phyloP scores from a whole-genome alignment of 805 yeast genomes.

The Barnettozyma pratensis region DNA sequence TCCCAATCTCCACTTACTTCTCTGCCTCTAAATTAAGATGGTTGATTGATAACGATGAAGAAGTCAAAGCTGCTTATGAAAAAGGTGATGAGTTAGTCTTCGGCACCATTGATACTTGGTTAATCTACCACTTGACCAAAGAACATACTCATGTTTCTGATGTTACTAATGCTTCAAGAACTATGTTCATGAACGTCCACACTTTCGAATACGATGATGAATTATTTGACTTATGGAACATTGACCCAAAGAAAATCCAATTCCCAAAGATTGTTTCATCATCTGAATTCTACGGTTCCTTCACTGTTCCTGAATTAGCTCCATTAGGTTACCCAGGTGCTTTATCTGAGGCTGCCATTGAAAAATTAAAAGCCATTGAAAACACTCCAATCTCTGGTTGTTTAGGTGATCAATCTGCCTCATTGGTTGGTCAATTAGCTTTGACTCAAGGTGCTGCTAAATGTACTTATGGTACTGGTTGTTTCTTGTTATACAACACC shows the following conservation, averaged over 20 bases:
- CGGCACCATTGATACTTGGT: conserved; percentile 95
- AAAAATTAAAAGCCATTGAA: conserved; percentile 42
- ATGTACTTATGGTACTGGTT: conserved; percentile 96
- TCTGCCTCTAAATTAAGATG: conserved; percentile 87
- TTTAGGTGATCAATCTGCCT: conserved; percentile 91
- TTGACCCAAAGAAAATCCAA: conserved; percentile 58
- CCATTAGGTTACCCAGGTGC: conserved; percentile 45
- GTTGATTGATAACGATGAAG: conserved; percentile 76
- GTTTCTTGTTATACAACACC: conserved; percentile 84
- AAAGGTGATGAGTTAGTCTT: conserved; percentile 77
- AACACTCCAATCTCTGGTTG: conserved; percentile 82
- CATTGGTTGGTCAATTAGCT: conserved; percentile 89
- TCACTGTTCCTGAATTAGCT: conserved; percentile 54
- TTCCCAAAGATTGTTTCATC: conserved; percentile 78
- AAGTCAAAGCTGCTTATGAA: conserved; percentile 62
- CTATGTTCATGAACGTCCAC: conserved; percentile 81
- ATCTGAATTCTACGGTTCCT: conserved; percentile 72
- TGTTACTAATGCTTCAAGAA: conserved; percentile 87
- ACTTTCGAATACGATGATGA: conserved; percentile 71
- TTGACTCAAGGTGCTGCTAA: conserved; percentile 81
- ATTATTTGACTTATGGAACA: conserved; percentile 72
- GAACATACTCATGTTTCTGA: conserved; percentile 74
- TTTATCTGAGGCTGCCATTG: conserved; percentile 47
- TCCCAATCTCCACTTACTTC: conserved; percentile 87
- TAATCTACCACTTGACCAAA: conserved; percentile 74